A percentile compares a stretch with the other conserved stretches of the same genome.
phyloP scores from a whole-genome alignment of 192 early-diverging fungal species.

The Gonapodya sp. region DNA sequence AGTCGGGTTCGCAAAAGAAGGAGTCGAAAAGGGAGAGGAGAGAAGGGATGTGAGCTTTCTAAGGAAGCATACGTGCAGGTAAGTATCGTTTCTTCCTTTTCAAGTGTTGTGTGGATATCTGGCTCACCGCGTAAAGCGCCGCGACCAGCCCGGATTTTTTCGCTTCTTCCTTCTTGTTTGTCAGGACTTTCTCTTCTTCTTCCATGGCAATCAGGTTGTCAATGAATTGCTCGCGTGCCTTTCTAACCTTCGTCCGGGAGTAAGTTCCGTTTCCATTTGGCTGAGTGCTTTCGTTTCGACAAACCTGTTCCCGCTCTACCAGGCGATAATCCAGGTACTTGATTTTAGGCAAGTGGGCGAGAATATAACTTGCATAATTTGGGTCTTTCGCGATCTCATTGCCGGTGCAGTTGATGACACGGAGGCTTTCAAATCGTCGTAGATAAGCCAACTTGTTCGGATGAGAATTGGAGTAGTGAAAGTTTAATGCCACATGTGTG shows the following conservation, averaged over 20 bases:
- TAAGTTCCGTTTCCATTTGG: neutral
- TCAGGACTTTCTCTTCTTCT: constrained; percentile 47
- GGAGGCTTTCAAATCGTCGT: constrained; percentile 37
- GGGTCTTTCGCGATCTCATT: constrained; percentile 44
- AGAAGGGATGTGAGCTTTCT: constrained; percentile 40
- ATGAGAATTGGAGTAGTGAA: neutral
- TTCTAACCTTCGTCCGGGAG: constrained; percentile 24
- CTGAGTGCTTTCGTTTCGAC: neutral
- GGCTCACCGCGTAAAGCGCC: constrained; percentile 27
- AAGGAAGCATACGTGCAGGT: neutral
- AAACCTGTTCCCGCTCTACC: constrained; percentile 42
- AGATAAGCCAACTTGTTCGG: constrained; percentile 37
- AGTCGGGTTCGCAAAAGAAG: constrained; percentile 45
- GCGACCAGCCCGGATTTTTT: constrained; percentile 26
- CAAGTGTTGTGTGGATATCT: neutral
- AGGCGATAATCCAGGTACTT: constrained; percentile 55
- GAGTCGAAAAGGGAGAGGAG: constrained; percentile 42
- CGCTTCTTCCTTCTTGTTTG: constrained; percentile 29
- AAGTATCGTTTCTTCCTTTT: neutral
- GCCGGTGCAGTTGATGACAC: constrained; percentile 44
- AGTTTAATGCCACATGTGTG: too few relatives aligned
- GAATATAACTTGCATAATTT: constrained; percentile 44
- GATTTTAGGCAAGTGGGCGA: constrained; percentile 42
- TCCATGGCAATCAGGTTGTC: constrained; percentile 53
- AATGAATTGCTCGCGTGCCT: constrained; percentile 46